Evolutionary conservation across 305 asterid species (phyloP).

Genomic region (Coffea humblotiana): DNA sequence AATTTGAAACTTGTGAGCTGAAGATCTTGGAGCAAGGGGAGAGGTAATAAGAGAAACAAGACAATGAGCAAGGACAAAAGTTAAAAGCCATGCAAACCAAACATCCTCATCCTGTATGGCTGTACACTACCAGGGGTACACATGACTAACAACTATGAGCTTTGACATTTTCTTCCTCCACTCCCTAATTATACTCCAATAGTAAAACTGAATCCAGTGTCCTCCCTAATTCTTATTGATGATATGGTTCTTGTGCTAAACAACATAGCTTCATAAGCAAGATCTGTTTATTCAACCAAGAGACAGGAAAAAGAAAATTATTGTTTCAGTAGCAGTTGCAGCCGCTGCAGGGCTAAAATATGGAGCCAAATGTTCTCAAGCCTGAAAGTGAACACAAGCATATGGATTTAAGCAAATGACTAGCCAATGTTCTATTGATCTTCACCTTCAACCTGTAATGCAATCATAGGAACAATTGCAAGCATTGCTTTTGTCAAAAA

Average conservation of each 20-base stretch:
- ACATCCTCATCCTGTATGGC: neutral
- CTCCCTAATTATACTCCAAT: neutral
- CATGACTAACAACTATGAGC: neutral
- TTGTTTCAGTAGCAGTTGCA: neutral
- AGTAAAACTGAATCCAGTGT: neutral
- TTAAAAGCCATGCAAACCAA: neutral
- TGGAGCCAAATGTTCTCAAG: neutral
- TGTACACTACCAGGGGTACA: neutral
- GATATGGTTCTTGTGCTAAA: neutral
- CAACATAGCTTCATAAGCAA: neutral
- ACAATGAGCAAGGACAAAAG: neutral
- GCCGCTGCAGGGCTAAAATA: neutral
- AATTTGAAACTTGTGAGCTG: slow-evolving; percentile 25
- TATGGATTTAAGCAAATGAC: neutral
- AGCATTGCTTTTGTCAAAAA: neutral
- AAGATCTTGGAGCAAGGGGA: neutral
- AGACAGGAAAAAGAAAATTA: neutral
- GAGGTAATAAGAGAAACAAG: neutral
- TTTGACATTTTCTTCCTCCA: neutral
- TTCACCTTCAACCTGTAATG: no score
- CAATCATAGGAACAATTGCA: no score
- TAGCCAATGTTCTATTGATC: neutral
- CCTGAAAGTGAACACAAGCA: neutral
- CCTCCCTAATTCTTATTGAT: neutral
- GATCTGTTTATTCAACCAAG: neutral